Evolutionary conservation across 2,329 filamentous ascomycete genomes (phyloP), one percentile per base, ranked within the genome.

Genomic region (Hypoxylon sp.): DNA sequence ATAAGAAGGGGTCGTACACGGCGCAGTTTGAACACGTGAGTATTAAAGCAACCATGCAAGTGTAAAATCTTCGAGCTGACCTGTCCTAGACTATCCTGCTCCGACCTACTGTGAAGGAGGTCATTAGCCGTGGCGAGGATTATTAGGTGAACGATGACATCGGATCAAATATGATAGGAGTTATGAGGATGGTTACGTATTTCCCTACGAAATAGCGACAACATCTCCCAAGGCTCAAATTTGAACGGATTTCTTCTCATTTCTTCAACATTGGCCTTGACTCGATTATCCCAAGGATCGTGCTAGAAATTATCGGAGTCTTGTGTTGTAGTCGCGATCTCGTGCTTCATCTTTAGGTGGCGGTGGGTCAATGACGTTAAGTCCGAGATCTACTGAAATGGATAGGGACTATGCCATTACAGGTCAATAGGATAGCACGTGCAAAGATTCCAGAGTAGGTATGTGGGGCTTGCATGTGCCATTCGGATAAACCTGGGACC

Each of bases 21-120:
- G 95, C 94, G 71, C 94, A 98, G 80, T 97, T 90, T 78, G 94
- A 98, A 85, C 94, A 98, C 84, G 94, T 97, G 83, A 87, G 92
- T 88, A 63, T 47, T n/a, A 1, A 42, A 35, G 17, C 2, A 17
- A 48, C 50, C 0, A 2, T 17, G 19, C 14, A 13, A n/a, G 14
- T 26, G 8, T 26, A 17, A 22, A 14, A 8, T 0, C 39, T 22
- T 13, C 24, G 22, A n/a, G 35, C 64, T 70, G 53, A 71, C 54
- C 26, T 42, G 37, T 17, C 17, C 4, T 47, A 72, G 70, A 72
- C 70, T 37, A 71, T 72, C 29, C 80, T 95, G 72, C 88, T 95
- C 69, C 86, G 92, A 75, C 92, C 92, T 59, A 94, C 85, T 66
- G 91, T 94, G 61, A 97, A 97, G 85, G 93, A 97, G 84, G 90